Percentiles rank a stretch among this genome's conserved stretches.
These are phyloP conservation scores for Cryomyces antarcticus DNA, from an alignment of 495 filamentous ascomycete species.

Conservation along the genomic window DNA sequence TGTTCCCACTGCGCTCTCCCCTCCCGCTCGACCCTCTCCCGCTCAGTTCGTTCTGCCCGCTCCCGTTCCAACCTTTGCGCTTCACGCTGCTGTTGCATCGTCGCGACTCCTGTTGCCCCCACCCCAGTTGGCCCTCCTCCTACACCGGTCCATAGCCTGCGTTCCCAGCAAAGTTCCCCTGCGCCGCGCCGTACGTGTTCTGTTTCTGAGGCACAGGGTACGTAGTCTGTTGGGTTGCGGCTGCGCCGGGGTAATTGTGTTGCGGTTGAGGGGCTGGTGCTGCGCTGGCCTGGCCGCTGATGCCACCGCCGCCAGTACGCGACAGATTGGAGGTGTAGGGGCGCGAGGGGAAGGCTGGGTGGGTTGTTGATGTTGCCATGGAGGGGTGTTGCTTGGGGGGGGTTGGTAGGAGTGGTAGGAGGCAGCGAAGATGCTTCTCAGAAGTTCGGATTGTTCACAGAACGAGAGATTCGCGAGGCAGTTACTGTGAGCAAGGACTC, in stretches of 20 bases:
- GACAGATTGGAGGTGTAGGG: constrained; percentile 9
- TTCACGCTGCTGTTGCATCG: constrained; percentile 6
- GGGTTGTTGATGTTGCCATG: background rate
- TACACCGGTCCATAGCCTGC: too few species aligned
- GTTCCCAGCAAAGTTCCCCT: background rate
- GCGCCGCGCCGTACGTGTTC: background rate
- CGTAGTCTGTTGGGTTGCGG: too few species aligned
- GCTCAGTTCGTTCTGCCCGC: constrained; percentile 18
- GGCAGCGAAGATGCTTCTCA: too few species aligned
- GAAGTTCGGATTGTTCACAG: too few species aligned
- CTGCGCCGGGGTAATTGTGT: background rate
- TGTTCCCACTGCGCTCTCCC: constrained; percentile 18
- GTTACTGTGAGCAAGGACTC: too few species aligned
- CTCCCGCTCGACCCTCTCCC: constrained; percentile 18
- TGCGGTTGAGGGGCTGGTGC: constrained; percentile 2
- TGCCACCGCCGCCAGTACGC: constrained; percentile 2
- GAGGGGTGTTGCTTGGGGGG: background rate
- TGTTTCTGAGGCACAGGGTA: background rate
- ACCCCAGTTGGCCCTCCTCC: background rate
- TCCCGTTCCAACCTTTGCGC: constrained; percentile 19
- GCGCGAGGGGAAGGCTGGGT: constrained; percentile 7
- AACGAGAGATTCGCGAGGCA: too few species aligned
- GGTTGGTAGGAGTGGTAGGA: too few species aligned
- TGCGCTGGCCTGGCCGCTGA: constrained; percentile 1
- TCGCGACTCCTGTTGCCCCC: background rate